Evolutionary conservation across 805 yeast genomes (phyloP), one percentile per base, ranked within the genome.

Genomic region (Ogataea chonburiensis): DNA sequence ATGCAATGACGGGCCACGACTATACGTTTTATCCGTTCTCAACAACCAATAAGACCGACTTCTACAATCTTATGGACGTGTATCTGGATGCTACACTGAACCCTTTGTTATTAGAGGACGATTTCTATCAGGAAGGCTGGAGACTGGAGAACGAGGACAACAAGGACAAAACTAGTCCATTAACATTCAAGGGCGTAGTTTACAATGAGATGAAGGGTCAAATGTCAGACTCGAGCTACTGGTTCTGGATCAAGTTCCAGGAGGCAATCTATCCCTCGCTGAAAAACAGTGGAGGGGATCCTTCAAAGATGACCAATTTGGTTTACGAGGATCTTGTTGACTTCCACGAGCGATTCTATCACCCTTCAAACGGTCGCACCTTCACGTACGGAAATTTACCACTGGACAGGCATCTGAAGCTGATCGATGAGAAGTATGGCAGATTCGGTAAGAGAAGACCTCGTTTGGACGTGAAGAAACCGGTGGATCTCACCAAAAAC

Each of bases 131-230:
- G 65, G 98, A 93, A 64, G 98, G 98, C 23, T 93, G 98, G 98
- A 78, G 98, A 56, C 65, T 93, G 24, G 98, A 93, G 60, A 77
- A 86, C 47, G 74, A 73, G 35, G 71, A 68, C 35, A 61, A 78
- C 5, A 60, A 70, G 5, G 88, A 89, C 55, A 64, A 66, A 11
- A 41, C 50, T 0, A 70, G 86, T 10, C 84, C 86, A 1, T 55
- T 93, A 26, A 68, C 67, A 4, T 86, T 87, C 61, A 93, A 93
- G 61, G 98, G 98, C 29, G 98, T 93, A 21, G 98, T 93, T 3
- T 93, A 85, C 59, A 93, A 93, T 57, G 98, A 93, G 64, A 93
- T 93, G 98, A 93, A 93, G 62, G 98, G 98, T 7, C 97, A 91
- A 61, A 77, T 86, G 55, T 84, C 96, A 0, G 91, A 87, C 58